Evolutionary conservation across 1,284 basidiomycete species (phyloP).

Genomic region (Agroathelia rolfsii): DNA sequence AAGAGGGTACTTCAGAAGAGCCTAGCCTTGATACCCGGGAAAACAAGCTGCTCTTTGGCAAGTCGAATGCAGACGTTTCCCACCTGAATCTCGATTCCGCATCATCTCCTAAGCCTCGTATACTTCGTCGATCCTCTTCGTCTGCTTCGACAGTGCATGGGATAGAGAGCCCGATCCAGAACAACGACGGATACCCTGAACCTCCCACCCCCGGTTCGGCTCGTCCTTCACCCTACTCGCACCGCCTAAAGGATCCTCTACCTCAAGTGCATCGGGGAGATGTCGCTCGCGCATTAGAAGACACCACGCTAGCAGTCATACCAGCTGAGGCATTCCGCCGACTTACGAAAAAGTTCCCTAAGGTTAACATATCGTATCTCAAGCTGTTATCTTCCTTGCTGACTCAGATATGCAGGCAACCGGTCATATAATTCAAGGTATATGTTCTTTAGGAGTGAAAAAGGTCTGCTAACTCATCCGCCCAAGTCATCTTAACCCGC

Average conservation of each 20-base stretch:
- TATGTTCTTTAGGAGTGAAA: constrained; percentile 13
- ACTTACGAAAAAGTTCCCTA: constrained; percentile 90
- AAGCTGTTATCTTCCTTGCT: too few species aligned
- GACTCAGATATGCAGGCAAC: too few species aligned
- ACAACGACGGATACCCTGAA: constrained; percentile 14
- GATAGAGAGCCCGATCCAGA: too few species aligned
- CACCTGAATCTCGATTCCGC: constrained; percentile 39
- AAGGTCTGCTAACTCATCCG: constrained; percentile 2
- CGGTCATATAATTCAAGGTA: constrained; percentile 93
- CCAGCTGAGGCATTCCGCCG: constrained; percentile 94
- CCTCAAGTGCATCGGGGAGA: constrained; percentile 45
- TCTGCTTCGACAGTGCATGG: constrained; percentile 57
- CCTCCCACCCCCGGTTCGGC: constrained; percentile 8
- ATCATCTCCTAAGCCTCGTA: constrained; percentile 20
- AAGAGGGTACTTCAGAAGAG: constrained; percentile 37
- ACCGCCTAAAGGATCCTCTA: constrained; percentile 17
- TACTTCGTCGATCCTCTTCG: constrained; percentile 44
- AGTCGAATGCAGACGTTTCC: constrained; percentile 55
- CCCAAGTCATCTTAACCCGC: constrained; percentile 82
- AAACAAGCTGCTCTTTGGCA: constrained; percentile 15
- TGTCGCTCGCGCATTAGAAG: constrained; percentile 84
- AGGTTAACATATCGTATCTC: too few species aligned
- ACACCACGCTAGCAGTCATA: constrained; percentile 96
- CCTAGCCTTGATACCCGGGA: constrained; percentile 9
- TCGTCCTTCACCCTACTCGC: too few species aligned